Evolutionary conservation across 2,329 filamentous ascomycete genomes (phyloP).

Genomic region (Hirsutella minnesotensis): DNA sequence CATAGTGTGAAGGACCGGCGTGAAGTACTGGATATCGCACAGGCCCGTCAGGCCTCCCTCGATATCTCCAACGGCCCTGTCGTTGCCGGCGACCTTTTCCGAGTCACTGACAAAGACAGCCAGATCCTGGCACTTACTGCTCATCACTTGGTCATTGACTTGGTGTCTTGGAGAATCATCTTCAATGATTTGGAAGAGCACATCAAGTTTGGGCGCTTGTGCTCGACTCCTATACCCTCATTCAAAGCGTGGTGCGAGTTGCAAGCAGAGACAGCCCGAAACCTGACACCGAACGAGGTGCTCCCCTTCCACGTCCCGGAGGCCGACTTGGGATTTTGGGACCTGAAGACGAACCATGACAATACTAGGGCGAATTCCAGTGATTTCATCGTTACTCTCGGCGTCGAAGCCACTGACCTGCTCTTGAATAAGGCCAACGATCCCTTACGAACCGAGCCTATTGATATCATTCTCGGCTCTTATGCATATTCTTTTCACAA

Average conservation of each 20-base stretch:
- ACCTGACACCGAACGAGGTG: not conserved
- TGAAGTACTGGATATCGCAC: not conserved
- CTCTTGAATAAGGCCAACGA: slow-evolving; percentile 14
- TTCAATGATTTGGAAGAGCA: not conserved
- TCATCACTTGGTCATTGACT: not conserved
- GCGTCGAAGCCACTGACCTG: not conserved
- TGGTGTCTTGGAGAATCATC: not conserved
- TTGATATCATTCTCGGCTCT: slow-evolving; percentile 20
- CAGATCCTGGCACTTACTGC: not conserved
- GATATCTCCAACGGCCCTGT: not conserved
- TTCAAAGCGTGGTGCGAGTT: not conserved
- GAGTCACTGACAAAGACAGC: not conserved
- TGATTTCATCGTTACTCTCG: slow-evolving; percentile 4
- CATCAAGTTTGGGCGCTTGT: not conserved
- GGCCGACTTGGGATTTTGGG: slow-evolving; percentile 10
- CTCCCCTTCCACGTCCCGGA: slow-evolving; percentile 1
- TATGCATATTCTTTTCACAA: slow-evolving; percentile 14
- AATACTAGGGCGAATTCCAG: slow-evolving; percentile 4
- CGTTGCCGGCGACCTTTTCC: not conserved
- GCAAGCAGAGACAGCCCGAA: not conserved
- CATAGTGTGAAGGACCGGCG: not conserved
- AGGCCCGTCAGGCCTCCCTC: not conserved
- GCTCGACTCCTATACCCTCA: not conserved
- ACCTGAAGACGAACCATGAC: not conserved
- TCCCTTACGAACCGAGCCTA: slow-evolving; percentile 19